Evolutionary conservation across 2,329 filamentous ascomycete genomes (phyloP).

Genomic region (Cladosporium sp.): DNA sequence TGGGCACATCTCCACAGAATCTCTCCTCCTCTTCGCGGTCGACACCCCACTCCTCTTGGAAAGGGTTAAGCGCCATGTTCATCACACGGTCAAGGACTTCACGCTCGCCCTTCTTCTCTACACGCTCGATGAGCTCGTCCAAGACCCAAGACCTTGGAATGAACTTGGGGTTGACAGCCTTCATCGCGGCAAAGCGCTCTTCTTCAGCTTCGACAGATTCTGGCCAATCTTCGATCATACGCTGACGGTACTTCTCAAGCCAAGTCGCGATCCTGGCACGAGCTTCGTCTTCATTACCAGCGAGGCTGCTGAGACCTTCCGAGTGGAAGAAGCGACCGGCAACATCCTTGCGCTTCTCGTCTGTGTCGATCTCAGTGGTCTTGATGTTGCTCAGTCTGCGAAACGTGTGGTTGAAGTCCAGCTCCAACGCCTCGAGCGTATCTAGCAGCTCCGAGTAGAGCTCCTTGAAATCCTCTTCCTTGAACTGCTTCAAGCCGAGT

Average conservation of each 20-base stretch:
- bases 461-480: conserved; percentile 73
- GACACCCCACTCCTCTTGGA: conserved; percentile 72
- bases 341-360: conserved; percentile 62
- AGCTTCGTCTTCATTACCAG: conserved; percentile 62
- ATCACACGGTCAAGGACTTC: conserved; percentile 76
- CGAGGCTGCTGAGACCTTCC: conserved; percentile 64
- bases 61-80: conserved; percentile 81
- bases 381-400: conserved; percentile 69
- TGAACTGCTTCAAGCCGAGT: conserved; percentile 70
- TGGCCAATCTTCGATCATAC: conserved; percentile 76
- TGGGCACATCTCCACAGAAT: conserved; percentile 84
- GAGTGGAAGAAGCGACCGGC: conserved; percentile 78
- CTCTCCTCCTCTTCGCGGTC: conserved; percentile 74
- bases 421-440: conserved; percentile 73
- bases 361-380: conserved; percentile 63
- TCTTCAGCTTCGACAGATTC: conserved; percentile 55
- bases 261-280: conserved; percentile 70
- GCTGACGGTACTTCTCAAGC: conserved; percentile 74
- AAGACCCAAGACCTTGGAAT: conserved; percentile 87
- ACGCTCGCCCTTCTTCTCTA: conserved; percentile 80
- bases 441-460: conserved; percentile 83
- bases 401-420: conserved; percentile 97
- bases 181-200: conserved; percentile 73
- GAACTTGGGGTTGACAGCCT: conserved; percentile 87
- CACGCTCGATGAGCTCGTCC: conserved; percentile 86